Percentiles rank a stretch among this genome's conserved stretches.
These are phyloP conservation scores for Lycium barbarum DNA, from an alignment of 257 asterid species.

Conservation along the genomic window DNA sequence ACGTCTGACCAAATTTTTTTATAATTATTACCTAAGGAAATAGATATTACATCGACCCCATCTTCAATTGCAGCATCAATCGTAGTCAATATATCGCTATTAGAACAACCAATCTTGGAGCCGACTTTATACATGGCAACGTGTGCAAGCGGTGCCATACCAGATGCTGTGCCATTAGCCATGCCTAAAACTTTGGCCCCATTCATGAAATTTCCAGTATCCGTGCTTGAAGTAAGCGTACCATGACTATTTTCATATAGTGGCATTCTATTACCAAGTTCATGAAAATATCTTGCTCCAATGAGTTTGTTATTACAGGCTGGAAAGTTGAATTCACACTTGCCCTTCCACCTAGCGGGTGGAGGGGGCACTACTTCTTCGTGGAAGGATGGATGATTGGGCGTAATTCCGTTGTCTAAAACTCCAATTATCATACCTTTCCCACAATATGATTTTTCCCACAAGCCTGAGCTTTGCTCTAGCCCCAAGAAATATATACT, in stretches of 20 bases:
- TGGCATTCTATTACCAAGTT: conserved; percentile 20
- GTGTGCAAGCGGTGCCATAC: conserved; percentile 48
- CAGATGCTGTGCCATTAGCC: conserved; percentile 46
- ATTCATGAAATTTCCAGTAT: conserved; percentile 41
- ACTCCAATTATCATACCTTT: conserved; percentile 45
- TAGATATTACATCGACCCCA: conserved; percentile 45
- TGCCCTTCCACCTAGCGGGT: conserved; percentile 44
- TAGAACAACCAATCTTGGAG: conserved; percentile 15
- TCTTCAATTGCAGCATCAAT: conserved; percentile 46
- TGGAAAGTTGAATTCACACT: conserved; percentile 25
- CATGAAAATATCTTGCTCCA: conserved; percentile 38
- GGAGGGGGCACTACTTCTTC: conserved; percentile 38
- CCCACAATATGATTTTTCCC: conserved; percentile 37
- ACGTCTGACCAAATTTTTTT: conserved; percentile 32
- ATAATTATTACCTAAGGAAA: conserved; percentile 34
- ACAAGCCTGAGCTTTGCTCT: conserved; percentile 26
- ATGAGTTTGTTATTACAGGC: conserved; percentile 46
- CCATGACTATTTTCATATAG: conserved; percentile 42
- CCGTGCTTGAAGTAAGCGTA: conserved; percentile 44
- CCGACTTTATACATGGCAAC: conserved; percentile 43
- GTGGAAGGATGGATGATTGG: conserved; percentile 36
- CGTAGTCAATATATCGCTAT: conserved; percentile 39
- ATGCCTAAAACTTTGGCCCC: conserved; percentile 33
- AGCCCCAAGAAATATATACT: conserved; percentile 33
- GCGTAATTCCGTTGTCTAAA: conserved; percentile 42